Conservation (phyloP, 2,329 filamentous ascomycete genomes). For the Aspergillus japonicus region DNA sequence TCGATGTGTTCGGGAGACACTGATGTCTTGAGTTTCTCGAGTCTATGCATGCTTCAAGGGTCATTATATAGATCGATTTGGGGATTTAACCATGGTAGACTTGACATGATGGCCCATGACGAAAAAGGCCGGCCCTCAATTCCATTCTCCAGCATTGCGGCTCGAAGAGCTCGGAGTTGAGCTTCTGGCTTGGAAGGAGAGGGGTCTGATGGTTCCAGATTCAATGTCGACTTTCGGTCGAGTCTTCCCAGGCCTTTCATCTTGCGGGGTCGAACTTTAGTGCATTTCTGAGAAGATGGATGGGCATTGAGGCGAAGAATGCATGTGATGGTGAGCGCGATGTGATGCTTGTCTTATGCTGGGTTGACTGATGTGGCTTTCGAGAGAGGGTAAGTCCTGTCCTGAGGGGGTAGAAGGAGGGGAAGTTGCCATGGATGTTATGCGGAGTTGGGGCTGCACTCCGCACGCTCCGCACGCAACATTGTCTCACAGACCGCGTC, state of each 20-base stretch:
- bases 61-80: neutral
- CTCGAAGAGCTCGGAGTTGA: neutral
- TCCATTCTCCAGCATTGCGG: neutral
- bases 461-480: no score
- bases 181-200: neutral
- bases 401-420: neutral
- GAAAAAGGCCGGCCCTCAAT: neutral
- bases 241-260: neutral
- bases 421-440: neutral
- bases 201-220: slow-evolving; percentile 1
- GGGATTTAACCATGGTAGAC: neutral
- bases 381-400: neutral
- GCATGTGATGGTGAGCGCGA: neutral
- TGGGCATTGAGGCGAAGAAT: neutral
- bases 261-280: neutral
- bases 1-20: neutral
- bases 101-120: neutral
- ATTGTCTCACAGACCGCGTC: no score
- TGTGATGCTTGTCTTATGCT: neutral
- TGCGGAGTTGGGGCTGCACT: no score
- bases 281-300: neutral
- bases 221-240: slow-evolving; percentile 1
- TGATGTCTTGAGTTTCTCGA: neutral
- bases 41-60: neutral
- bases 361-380: neutral